phyloP scores from a whole-genome alignment of 2,329 filamentous ascomycete genomes.

The Lachnellula occidentalis region DNA sequence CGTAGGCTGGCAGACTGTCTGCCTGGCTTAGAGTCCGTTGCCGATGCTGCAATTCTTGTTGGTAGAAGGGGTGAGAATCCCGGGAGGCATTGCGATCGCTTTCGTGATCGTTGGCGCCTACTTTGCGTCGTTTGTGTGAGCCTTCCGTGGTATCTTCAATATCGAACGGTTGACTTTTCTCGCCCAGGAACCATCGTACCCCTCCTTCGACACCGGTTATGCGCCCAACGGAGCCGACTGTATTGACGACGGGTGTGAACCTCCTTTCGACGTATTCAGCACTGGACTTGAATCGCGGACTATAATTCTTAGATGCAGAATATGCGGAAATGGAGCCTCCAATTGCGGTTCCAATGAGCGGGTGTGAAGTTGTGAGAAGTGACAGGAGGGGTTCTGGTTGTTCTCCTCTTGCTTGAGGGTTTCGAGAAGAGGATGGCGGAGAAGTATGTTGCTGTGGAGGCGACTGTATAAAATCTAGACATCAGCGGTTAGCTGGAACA shows the following conservation, averaged over 20 bases:
- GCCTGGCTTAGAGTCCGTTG: slow-evolving; percentile 34
- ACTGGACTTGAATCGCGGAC: slow-evolving; percentile 80
- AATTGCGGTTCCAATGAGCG: slow-evolving; percentile 78
- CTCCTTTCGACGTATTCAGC: slow-evolving; percentile 89
- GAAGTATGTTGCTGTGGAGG: slow-evolving; percentile 38
- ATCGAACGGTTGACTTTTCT: slow-evolving; percentile 38
- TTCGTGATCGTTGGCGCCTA: slow-evolving; percentile 37
- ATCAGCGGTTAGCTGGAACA: slow-evolving; percentile 9
- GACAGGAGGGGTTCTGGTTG: slow-evolving; percentile 73
- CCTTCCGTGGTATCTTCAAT: slow-evolving; percentile 40
- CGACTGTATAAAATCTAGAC: slow-evolving; percentile 60
- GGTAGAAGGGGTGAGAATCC: slow-evolving; percentile 25
- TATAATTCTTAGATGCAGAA: slow-evolving; percentile 82
- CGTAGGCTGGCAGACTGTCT: slow-evolving; percentile 78
- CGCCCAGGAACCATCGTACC: slow-evolving; percentile 75
- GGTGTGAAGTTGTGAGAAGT: slow-evolving; percentile 82
- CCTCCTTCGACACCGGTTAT: slow-evolving; percentile 84
- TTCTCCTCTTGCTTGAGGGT: slow-evolving; percentile 25
- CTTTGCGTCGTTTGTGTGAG: slow-evolving; percentile 56
- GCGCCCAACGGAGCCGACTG: slow-evolving; percentile 75
- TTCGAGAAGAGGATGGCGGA: slow-evolving; percentile 28
- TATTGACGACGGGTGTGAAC: slow-evolving; percentile 79
- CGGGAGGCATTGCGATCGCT: slow-evolving; percentile 29
- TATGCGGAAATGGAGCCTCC: slow-evolving; percentile 82
- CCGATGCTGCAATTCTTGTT: slow-evolving; percentile 26